phyloP scores from a whole-genome alignment of 1,284 basidiomycete species.

The Leccinum huronense region DNA sequence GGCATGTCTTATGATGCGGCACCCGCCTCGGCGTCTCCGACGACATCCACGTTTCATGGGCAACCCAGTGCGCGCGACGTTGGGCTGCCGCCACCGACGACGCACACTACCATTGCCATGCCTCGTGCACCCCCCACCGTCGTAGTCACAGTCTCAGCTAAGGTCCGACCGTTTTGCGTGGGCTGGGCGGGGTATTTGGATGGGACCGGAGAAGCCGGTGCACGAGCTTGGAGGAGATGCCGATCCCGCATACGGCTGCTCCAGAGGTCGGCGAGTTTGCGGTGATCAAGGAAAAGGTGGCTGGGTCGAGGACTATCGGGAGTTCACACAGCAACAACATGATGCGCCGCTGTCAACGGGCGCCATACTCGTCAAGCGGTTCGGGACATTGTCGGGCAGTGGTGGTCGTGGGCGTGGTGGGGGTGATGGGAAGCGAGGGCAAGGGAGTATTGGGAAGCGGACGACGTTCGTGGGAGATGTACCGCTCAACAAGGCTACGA shows the following conservation, averaged over 20 bases:
- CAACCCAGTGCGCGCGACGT: conserved; percentile 62
- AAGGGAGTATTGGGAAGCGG: conserved; percentile 43
- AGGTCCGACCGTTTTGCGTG: conserved; percentile 49
- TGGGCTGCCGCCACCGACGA: conserved; percentile 38
- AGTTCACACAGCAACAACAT: conserved; percentile 1
- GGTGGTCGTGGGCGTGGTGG: conserved; percentile 21
- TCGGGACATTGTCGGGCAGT: conserved; percentile 60
- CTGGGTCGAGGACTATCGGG: conserved; percentile 36
- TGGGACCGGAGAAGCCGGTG: conserved; percentile 35
- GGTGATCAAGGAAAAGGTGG: conserved; percentile 32
- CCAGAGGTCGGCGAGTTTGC: conserved; percentile 55
- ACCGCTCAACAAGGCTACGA: conserved; percentile 43
- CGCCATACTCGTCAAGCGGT: conserved; percentile 69
- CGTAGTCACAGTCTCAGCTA: conserved; percentile 78
- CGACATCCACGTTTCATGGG: conserved; percentile 50
- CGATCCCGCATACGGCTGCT: conserved; percentile 54
- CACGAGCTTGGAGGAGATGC: conserved; percentile 40
- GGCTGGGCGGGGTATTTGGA: conserved; percentile 50
- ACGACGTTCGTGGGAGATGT: conserved; percentile 50
- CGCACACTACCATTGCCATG: conserved; percentile 37
- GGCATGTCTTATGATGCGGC: conserved; percentile 71
- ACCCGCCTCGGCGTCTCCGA: conserved; percentile 50
- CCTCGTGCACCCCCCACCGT: conserved; percentile 68
- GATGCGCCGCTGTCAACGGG: conserved; percentile 51
- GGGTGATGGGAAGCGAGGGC: conserved; percentile 41